phyloP scores from a whole-genome alignment of 2,329 filamentous ascomycete genomes.

The Teratosphaeria epicoccoides region DNA sequence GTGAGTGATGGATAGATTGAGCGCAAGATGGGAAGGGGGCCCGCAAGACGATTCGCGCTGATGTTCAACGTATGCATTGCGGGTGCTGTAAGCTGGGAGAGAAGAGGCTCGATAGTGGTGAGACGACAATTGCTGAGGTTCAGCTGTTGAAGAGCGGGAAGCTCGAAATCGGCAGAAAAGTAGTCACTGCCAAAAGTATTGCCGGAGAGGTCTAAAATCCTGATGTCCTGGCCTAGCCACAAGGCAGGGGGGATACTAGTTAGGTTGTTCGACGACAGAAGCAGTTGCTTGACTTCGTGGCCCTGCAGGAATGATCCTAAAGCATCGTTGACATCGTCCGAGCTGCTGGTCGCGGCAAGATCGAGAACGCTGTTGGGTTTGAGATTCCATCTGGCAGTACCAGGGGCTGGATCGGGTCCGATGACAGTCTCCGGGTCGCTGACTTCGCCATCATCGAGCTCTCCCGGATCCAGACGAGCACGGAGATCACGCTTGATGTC shows the following conservation, averaged over 20 bases:
- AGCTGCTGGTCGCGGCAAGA: constrained; percentile 28
- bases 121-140: constrained; percentile 67
- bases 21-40: constrained; percentile 54
- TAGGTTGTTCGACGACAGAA: constrained; percentile 69
- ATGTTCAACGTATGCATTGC: constrained; percentile 67
- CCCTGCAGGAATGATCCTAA: constrained; percentile 35
- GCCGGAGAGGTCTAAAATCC: constrained; percentile 33
- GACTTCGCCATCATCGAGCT: constrained; percentile 25
- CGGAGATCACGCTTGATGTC: constrained; percentile 68
- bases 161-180: constrained; percentile 44
- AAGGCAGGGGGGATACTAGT: constrained; percentile 58
- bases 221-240: constrained; percentile 58
- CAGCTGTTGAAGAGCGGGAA: constrained; percentile 67
- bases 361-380: constrained; percentile 30
- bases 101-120: constrained; percentile 56
- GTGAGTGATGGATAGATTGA: constrained; percentile 58
- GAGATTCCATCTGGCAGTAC: constrained; percentile 17
- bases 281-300: constrained; percentile 46
- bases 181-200: constrained; percentile 48
- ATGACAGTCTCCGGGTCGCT: constrained; percentile 17
- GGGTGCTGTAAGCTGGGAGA: constrained; percentile 59
- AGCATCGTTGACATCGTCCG: constrained; percentile 29
- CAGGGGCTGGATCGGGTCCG: constrained; percentile 7
- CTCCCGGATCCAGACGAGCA: constrained; percentile 44
- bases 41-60: constrained; percentile 67